Evolutionary conservation across 2,329 filamentous ascomycete genomes (phyloP), one percentile per base, ranked within the genome.

Genomic region (Pseudogymnoascus pannorum): DNA sequence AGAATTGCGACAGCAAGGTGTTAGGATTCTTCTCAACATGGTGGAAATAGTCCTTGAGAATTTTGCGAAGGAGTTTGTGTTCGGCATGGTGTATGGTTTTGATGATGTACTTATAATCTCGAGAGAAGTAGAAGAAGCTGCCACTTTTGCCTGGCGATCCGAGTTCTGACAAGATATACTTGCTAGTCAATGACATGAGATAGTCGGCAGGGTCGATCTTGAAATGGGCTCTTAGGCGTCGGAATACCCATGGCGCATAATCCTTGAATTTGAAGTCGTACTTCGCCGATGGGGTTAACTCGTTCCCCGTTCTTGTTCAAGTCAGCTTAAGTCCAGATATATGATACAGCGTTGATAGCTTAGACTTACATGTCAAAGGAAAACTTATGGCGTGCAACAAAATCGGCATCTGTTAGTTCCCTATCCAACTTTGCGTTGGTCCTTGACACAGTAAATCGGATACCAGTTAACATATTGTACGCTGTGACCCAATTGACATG

Each of bases 261-360:
- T 99, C 94, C 78, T 99, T 99, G 82, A 99, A 99, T 76, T 99
- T 99, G 86, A 99, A 99, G 78, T 99, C 94, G 79, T 99, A 99
- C 77, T 99, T 97, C 68, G 94, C 92, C 64, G 93, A 97, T 20
- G 94, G 94, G 4, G 96, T 96, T 73, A 99, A 80, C 78, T 99
- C 94, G 74, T 97, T 97, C 66, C 94, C 94, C 66, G 92, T 95
- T 72, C 89, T 92, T 62, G 59, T 38, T 61, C 29, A 35, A 31
- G 69, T 78, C 68, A 81, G 78, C 65, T 65, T 57, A 61, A 11
- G 36, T 4, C 16, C 22, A 42, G 14, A 58, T 42, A 38, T 8
- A 62, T 2, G 16, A 57, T 31, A 16, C 38, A 8, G 24, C n/a
- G 14, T 36, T 33, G 57, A 9, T 54, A 31, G 48, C 14, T 48